These are phyloP conservation scores for Chondrostereum purpureum DNA, from an alignment of 1,284 basidiomycete species.

Conservation along the genomic window DNA sequence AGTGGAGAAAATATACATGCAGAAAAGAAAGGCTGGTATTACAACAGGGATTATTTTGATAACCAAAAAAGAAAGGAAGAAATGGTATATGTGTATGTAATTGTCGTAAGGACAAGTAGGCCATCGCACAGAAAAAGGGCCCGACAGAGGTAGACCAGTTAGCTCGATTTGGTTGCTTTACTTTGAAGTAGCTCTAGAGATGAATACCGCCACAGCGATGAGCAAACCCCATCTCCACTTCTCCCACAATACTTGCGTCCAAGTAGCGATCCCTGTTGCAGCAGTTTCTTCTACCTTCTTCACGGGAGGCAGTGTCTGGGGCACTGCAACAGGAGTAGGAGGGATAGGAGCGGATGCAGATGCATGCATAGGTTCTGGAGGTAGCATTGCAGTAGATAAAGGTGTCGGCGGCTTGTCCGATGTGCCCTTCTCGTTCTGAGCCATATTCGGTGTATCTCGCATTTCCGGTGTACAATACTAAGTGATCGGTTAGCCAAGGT, in stretches of 20 bases:
- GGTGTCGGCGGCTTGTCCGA: constrained; percentile 18
- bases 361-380: too few relatives aligned
- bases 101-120: background rate
- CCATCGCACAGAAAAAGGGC: background rate
- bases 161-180: background rate
- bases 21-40: background rate
- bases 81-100: background rate
- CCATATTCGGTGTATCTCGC: constrained; percentile 85
- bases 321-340: constrained; percentile 6
- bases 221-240: constrained; percentile 80
- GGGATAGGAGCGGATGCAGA: constrained; percentile 12
- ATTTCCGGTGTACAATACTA: constrained; percentile 65
- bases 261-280: constrained; percentile 42
- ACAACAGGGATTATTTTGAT: background rate
- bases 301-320: constrained; percentile 4
- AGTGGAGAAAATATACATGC: background rate
- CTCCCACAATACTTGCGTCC: constrained; percentile 68
- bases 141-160: background rate
- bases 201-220: constrained; percentile 66
- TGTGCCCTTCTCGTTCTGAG: constrained; percentile 60
- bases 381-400: constrained; percentile 8
- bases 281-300: constrained; percentile 15
- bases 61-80: background rate
- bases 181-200: constrained; percentile 58
- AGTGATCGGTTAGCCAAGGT: constrained; percentile 16